Evolutionary conservation across 192 early-diverging fungal species (phyloP).

Genomic region (Pilaira anomala): DNA sequence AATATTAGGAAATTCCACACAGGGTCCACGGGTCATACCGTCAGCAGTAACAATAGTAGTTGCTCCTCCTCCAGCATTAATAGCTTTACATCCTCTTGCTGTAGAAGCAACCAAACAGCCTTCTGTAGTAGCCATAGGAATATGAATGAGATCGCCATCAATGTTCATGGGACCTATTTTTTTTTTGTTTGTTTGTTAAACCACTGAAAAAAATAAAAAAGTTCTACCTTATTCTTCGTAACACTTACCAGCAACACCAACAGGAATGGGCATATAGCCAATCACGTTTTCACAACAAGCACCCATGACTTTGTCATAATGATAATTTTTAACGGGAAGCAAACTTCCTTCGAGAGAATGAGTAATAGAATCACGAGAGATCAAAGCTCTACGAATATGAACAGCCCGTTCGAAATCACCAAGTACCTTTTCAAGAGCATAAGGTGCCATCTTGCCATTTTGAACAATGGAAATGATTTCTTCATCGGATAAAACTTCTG

Average conservation of each 20-base stretch:
- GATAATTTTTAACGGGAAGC: slow-evolving; percentile 82
- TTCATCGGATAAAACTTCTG: slow-evolving; percentile 63
- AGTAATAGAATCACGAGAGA: slow-evolving; percentile 64
- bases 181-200: background rate
- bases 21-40: slow-evolving; percentile 92
- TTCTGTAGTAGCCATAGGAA: slow-evolving; percentile 97
- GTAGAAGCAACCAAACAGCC: slow-evolving; percentile 87
- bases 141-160: slow-evolving; percentile 75
- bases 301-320: slow-evolving; percentile 85
- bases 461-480: slow-evolving; percentile 72
- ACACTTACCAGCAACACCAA: slow-evolving; percentile 75
- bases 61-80: slow-evolving; percentile 83
- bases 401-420: slow-evolving; percentile 81
- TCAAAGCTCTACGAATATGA: slow-evolving; percentile 71
- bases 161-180: slow-evolving; percentile 65
- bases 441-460: slow-evolving; percentile 69
- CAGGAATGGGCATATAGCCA: slow-evolving; percentile 88
- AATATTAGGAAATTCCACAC: slow-evolving; percentile 78
- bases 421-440: slow-evolving; percentile 88
- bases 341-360: slow-evolving; percentile 61
- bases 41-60: slow-evolving; percentile 73
- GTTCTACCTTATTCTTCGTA: background rate
- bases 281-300: slow-evolving; percentile 96
- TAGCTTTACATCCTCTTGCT: slow-evolving; percentile 92
- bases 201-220: background rate